Evolutionary conservation across 192 early-diverging fungal genomes (phyloP).

Genomic region (Globomyces pollinis-pini): DNA sequence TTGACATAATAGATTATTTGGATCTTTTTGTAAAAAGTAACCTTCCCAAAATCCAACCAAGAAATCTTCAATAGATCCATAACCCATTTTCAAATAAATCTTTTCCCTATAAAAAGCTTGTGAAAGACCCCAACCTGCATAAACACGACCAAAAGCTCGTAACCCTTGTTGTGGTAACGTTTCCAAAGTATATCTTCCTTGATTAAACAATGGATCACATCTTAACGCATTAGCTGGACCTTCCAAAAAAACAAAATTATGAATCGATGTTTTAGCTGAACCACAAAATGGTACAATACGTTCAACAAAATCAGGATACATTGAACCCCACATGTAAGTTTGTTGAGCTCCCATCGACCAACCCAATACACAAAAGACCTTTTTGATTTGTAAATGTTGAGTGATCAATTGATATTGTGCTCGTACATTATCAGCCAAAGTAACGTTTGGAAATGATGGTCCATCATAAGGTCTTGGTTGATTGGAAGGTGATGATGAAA

Average conservation of each 20-base stretch:
- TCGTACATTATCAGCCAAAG: constrained; percentile 16
- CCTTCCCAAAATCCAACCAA: constrained; percentile 23
- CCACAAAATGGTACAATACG: constrained; percentile 22
- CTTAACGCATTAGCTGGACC: constrained; percentile 11
- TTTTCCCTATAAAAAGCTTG: constrained; percentile 18
- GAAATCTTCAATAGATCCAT: constrained; percentile 15
- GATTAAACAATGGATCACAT: constrained; percentile 13
- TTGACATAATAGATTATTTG: constrained; percentile 16
- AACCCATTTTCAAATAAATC: constrained; percentile 17
- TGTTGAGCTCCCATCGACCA: constrained; percentile 22
- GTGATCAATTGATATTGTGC: constrained; percentile 17
- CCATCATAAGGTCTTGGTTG: constrained; percentile 19
- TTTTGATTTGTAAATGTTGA: constrained; percentile 20
- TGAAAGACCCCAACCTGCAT: constrained; percentile 19
- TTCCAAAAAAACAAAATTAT: constrained; percentile 24
- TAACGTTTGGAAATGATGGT: constrained; percentile 20
- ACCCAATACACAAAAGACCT: constrained; percentile 15
- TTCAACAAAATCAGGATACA: constrained; percentile 19
- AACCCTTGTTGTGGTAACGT: constrained; percentile 8
- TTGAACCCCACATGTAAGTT: constrained; percentile 13
- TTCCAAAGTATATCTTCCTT: constrained; percentile 1
- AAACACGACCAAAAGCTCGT: constrained; percentile 15
- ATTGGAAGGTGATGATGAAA: constrained; percentile 21
- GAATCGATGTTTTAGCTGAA: constrained; percentile 19
- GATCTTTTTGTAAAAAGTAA: constrained; percentile 19